Conservation (phyloP, 2,329 filamentous ascomycete genomes). For the Clarireedia homoeocarpa region DNA sequence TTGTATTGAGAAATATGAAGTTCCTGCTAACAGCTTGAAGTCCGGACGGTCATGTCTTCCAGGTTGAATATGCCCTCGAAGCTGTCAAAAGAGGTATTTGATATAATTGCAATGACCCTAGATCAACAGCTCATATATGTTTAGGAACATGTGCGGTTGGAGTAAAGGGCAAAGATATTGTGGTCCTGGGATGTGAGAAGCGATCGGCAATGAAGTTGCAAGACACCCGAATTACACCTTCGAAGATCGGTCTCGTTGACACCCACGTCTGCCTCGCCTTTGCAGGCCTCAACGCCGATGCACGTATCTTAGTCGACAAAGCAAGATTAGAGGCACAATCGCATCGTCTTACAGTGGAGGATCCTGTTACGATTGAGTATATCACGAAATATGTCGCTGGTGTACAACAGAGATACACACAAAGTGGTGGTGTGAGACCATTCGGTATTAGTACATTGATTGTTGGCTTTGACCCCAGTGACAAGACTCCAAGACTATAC, state of each 20-base stretch:
- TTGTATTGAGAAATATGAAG: background rate
- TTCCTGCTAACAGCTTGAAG: slow-evolving; percentile 50
- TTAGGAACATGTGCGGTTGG: slow-evolving; percentile 94
- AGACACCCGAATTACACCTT: slow-evolving; percentile 97
- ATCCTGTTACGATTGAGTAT: slow-evolving; percentile 96
- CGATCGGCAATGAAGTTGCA: slow-evolving; percentile 98
- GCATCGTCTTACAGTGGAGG: slow-evolving; percentile 93
- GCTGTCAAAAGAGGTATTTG: slow-evolving; percentile 88
- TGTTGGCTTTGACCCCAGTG: slow-evolving; percentile 95
- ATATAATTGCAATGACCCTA: background rate
- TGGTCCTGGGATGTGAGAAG: slow-evolving; percentile 97
- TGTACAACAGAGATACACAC: slow-evolving; percentile 97
- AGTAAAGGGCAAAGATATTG: slow-evolving; percentile 89
- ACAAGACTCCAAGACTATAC: slow-evolving; percentile 82
- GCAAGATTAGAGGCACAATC: slow-evolving; percentile 95
- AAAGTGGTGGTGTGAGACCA: slow-evolving; percentile 96
- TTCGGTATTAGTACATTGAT: slow-evolving; percentile 98
- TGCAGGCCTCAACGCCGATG: slow-evolving; percentile 94
- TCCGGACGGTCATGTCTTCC: slow-evolving; percentile 98
- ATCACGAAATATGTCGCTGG: slow-evolving; percentile 98
- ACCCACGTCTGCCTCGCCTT: slow-evolving; percentile 96
- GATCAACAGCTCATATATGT: slow-evolving; percentile 16
- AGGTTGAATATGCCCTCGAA: slow-evolving; percentile 98
- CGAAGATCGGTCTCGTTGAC: slow-evolving; percentile 95
- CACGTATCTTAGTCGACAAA: slow-evolving; percentile 96